Evolutionary conservation across 805 yeast species (phyloP).

Genomic region (Metschnikowia peoriensis): DNA sequence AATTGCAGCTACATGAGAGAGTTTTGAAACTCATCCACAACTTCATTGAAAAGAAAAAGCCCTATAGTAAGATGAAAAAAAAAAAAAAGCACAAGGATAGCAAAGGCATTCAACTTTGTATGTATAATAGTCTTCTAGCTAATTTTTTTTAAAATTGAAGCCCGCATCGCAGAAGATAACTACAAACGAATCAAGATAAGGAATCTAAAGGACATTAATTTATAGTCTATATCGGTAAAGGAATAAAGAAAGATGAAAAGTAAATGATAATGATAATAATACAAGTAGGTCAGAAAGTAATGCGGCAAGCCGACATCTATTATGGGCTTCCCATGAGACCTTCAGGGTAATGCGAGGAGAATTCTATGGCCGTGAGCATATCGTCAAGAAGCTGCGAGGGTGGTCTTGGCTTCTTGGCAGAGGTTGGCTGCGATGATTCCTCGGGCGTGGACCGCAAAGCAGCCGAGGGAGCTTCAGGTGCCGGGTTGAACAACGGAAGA

Average conservation of each 20-base stretch:
- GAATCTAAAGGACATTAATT: not conserved
- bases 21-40: too few relatives aligned
- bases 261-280: not conserved
- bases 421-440: not conserved
- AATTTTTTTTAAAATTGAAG: too few relatives aligned
- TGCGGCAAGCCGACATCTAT: not conserved
- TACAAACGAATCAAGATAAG: too few relatives aligned
- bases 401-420: conserved; percentile 32
- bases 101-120: too few relatives aligned
- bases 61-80: too few relatives aligned
- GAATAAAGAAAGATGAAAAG: not conserved
- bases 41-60: too few relatives aligned
- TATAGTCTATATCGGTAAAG: not conserved
- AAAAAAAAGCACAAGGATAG: too few relatives aligned
- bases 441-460: not conserved
- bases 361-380: conserved; percentile 31
- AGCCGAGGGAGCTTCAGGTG: not conserved
- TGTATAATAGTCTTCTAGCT: too few relatives aligned
- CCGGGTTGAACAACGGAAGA: conserved; percentile 14
- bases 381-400: conserved; percentile 51
- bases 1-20: too few relatives aligned
- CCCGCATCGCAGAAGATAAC: too few relatives aligned
- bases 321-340: not conserved
- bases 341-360: conserved; percentile 8
- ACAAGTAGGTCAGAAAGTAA: not conserved